phyloP scores from a whole-genome alignment of 805 yeast genomes.

The Scheffersomyces amazonensis region DNA sequence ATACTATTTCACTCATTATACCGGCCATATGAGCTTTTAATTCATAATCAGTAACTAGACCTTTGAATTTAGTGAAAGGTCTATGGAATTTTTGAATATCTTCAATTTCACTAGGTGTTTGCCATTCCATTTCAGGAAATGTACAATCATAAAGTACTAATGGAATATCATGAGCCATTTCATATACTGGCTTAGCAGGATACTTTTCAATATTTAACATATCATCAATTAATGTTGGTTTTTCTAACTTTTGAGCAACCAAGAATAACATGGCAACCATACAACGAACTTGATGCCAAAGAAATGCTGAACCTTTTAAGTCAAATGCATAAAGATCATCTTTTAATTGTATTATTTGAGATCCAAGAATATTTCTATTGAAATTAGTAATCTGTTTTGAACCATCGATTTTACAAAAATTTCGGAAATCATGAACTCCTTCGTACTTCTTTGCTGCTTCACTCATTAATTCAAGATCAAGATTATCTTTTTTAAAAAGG shows the following conservation, averaged over 20 bases:
- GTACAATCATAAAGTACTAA: constrained; percentile 82
- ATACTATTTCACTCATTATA: constrained; percentile 42
- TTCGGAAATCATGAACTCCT: constrained; percentile 89
- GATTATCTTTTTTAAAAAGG: constrained; percentile 53
- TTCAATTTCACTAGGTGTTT: constrained; percentile 26
- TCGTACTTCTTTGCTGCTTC: constrained; percentile 59
- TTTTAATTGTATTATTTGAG: constrained; percentile 42
- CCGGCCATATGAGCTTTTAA: constrained; percentile 53
- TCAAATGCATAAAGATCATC: constrained; percentile 65
- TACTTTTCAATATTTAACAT: constrained; percentile 54
- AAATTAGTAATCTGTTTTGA: constrained; percentile 86
- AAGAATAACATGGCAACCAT: constrained; percentile 83
- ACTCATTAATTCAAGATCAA: constrained; percentile 67
- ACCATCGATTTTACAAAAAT: constrained; percentile 93
- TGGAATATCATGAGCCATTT: constrained; percentile 89
- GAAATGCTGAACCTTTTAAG: constrained; percentile 81
- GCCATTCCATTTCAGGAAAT: constrained; percentile 72
- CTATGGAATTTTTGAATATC: constrained; percentile 23
- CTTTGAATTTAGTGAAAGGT: constrained; percentile 36
- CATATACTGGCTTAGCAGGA: constrained; percentile 75
- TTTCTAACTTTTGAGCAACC: constrained; percentile 77
- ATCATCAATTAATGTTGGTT: constrained; percentile 51
- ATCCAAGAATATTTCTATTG: constrained; percentile 55
- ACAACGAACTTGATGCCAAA: constrained; percentile 98
- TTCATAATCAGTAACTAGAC: constrained; percentile 53